Evolutionary conservation across 2,329 filamentous ascomycete genomes (phyloP).

Genomic region (Neofusicoccum kwambonambiense): DNA sequence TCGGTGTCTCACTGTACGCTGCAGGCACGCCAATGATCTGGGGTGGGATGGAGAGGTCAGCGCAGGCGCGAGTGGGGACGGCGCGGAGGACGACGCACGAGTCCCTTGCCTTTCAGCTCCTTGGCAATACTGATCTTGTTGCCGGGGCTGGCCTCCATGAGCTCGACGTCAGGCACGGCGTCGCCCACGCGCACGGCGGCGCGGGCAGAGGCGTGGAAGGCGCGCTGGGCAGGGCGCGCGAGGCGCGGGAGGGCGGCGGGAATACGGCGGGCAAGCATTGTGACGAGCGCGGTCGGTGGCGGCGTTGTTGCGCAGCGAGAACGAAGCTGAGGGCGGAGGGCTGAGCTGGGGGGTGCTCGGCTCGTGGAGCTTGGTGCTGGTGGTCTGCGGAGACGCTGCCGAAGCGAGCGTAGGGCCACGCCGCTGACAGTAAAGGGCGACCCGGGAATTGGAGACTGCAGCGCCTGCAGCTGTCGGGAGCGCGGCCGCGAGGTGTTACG

Average conservation of each 20-base stretch:
- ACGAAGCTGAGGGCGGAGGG: neutral
- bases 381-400: neutral
- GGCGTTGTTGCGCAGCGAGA: neutral
- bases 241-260: constrained; percentile 11
- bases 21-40: constrained; percentile 37
- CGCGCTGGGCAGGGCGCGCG: neutral
- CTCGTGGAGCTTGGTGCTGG: neutral
- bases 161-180: constrained; percentile 71
- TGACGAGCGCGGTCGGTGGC: neutral
- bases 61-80: neutral
- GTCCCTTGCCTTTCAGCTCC: constrained; percentile 71
- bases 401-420: constrained; percentile 1
- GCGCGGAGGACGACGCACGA: neutral
- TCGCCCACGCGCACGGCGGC: constrained; percentile 75
- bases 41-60: neutral
- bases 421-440: constrained; percentile 1
- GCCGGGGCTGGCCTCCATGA: constrained; percentile 81
- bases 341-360: neutral
- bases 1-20: constrained; percentile 40
- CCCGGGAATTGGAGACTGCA: neutral
- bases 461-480: neutral
- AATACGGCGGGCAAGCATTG: constrained; percentile 18
- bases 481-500: constrained; percentile 6
- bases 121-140: constrained; percentile 86
- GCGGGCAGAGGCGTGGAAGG: constrained; percentile 65